A percentile compares a stretch with the other conserved stretches of the same genome.
Evolutionary conservation across 805 yeast genomes (phyloP).

Genomic region (Candida berthetii): DNA sequence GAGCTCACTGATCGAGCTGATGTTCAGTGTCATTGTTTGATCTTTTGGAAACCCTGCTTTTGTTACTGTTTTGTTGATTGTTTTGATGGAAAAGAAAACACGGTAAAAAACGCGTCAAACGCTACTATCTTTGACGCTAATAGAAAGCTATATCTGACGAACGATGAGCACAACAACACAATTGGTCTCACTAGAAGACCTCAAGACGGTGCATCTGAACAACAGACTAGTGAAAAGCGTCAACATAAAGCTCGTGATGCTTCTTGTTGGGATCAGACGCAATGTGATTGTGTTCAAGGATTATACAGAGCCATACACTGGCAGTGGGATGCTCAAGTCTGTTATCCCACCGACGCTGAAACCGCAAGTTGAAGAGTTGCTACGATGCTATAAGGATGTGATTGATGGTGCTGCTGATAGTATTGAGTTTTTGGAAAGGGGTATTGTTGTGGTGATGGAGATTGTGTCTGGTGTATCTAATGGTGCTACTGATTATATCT

Average conservation of each 20-base stretch:
- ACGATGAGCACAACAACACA: too few species aligned
- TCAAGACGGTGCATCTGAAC: neutral
- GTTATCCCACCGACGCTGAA: neutral
- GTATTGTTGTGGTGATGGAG: neutral
- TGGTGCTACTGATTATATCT: neutral
- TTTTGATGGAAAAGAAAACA: conserved; percentile 1
- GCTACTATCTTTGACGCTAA: too few species aligned
- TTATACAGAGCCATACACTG: neutral
- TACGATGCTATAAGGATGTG: too few species aligned
- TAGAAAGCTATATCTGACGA: neutral
- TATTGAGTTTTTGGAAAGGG: neutral
- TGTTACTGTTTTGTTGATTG: neutral
- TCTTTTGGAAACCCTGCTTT: neutral
- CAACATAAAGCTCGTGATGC: neutral
- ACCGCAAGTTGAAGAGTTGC: neutral
- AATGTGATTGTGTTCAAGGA: neutral
- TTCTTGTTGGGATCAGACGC: neutral
- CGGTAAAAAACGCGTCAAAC: neutral
- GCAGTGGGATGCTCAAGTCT: too few species aligned
- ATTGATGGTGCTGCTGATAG: too few species aligned
- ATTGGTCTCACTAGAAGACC: neutral
- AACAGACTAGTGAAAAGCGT: neutral
- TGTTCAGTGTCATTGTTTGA: too few species aligned
- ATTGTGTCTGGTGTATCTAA: conserved; percentile 2
- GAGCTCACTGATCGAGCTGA: too few species aligned